Conservation (phyloP, 176 grass and related monocot genomes). For the Zizania latifolia region DNA sequence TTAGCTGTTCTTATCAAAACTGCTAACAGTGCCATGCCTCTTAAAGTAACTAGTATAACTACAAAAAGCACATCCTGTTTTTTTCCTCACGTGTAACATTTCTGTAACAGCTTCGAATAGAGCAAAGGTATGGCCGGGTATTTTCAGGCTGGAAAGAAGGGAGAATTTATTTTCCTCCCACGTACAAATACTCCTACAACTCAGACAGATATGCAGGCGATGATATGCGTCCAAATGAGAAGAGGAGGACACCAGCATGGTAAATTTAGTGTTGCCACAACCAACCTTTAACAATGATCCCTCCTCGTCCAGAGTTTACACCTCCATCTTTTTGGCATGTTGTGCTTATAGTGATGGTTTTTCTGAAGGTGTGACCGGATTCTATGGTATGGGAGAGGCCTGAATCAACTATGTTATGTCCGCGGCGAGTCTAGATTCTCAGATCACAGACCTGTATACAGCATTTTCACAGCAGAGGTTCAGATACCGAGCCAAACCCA, state of each 20-base stretch:
- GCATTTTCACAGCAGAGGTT: slow-evolving; percentile 82
- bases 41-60: background rate
- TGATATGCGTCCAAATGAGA: slow-evolving; percentile 80
- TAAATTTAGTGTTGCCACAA: slow-evolving; percentile 23
- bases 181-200: slow-evolving; percentile 93
- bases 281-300: background rate
- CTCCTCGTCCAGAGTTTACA: background rate
- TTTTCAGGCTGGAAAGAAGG: slow-evolving; percentile 93
- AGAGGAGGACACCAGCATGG: slow-evolving; percentile 86
- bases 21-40: background rate
- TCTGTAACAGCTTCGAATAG: slow-evolving; percentile 73
- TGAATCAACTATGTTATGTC: slow-evolving; percentile 76
- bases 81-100: slow-evolving; percentile 10
- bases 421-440: slow-evolving; percentile 89
- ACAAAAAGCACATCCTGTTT: background rate
- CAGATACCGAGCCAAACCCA: slow-evolving; percentile 56
- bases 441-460: slow-evolving; percentile 86
- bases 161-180: slow-evolving; percentile 93
- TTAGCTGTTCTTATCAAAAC: slow-evolving; percentile 17
- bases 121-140: slow-evolving; percentile 82
- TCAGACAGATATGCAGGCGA: slow-evolving; percentile 84
- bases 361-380: slow-evolving; percentile 91
- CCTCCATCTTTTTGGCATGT: background rate
- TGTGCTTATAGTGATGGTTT: background rate
- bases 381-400: slow-evolving; percentile 78